A percentile compares a stretch with the other conserved stretches of the same genome.
These are phyloP conservation scores for Eutrema salsugineum DNA, from an alignment of 441 rosid species.

Conservation along the genomic window DNA sequence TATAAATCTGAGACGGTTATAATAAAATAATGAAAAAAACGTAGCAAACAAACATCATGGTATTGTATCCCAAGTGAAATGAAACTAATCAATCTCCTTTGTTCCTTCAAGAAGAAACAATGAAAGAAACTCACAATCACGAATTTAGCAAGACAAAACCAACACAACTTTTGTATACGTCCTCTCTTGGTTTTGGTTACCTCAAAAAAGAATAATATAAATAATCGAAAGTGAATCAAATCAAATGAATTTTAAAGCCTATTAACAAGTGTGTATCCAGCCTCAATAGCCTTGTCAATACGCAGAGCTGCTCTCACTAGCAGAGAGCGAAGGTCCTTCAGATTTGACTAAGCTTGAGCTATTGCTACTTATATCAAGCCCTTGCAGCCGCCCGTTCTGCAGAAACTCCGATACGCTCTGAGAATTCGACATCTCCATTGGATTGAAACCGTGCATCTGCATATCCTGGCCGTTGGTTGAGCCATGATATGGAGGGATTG, in stretches of 20 bases:
- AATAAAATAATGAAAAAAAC: background rate
- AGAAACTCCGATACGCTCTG: slow-evolving; percentile 44
- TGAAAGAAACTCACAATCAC: slow-evolving; percentile 5
- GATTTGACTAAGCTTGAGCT: slow-evolving; percentile 50
- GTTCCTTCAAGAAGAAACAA: slow-evolving; percentile 30
- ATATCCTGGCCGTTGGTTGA: slow-evolving; percentile 34
- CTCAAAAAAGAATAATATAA: background rate
- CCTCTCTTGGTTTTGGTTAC: background rate
- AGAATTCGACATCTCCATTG: slow-evolving; percentile 36
- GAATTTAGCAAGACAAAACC: background rate
- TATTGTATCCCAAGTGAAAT: background rate
- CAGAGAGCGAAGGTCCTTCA: slow-evolving; percentile 72
- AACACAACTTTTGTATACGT: background rate
- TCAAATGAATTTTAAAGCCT: background rate
- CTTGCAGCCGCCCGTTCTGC: slow-evolving; percentile 61
- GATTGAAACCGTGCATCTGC: slow-evolving; percentile 39
- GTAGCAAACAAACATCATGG: background rate
- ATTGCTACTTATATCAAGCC: slow-evolving; percentile 64
- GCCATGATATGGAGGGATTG: slow-evolving; percentile 40
- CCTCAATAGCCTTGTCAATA: slow-evolving; percentile 35
- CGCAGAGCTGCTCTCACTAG: slow-evolving; percentile 76
- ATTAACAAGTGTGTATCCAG: slow-evolving; percentile 12
- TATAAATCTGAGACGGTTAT: background rate
- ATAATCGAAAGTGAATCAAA: background rate
- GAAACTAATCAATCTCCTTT: background rate